Evolutionary conservation across 139 green algal genomes (phyloP), one percentile per base, ranked within the genome.

Genomic region (Asterochloris erici): DNA sequence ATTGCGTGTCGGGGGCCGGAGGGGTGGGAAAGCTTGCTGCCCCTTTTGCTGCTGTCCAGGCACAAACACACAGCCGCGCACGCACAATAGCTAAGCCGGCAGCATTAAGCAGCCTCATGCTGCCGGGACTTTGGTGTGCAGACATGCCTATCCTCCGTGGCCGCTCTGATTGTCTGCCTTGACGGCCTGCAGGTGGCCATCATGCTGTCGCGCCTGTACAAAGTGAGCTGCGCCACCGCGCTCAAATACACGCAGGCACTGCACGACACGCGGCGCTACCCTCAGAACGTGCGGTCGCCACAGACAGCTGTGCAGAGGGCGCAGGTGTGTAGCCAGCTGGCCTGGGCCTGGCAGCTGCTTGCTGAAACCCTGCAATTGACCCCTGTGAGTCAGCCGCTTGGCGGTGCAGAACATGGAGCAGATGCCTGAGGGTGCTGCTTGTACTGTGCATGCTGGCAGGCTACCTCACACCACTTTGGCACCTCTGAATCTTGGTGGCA

Each of bases 191-290:
- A 80, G 76, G 76, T 80, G 0, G 88, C 91, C 11, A 79, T 91
- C 26, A 94, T 97, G 86, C 87, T 97, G 60, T 88, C 86, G 16
- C 84, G 90, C 15, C 85, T 97, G 62, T 97, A 96, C 83, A 81
- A 84, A 70, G 26, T 97, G 78, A 86, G 85, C 63, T 92, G 88
- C 83, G 87, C 85, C 12, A 86, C 84, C 73, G 91, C 93, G 11
- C 86, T 96, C 81, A 85, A 91, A 21, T 92, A 93, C 87, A 95
- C 91, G 0, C 85, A 96, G 84, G 88, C 87, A 23, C 94, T 92
- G 82, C 93, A 97, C 82, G 93, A 97, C 81, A 81, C 88, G 12
- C 90, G 93, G 0, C 84, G 90, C 29, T 94, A 92, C 85, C 91
- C 93, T 12, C 93, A 96, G 83, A 89, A 90, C 21, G 92, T 95